Conservation (phyloP, 805 yeast genomes). For the Cyberlindnera euphorbiae region DNA sequence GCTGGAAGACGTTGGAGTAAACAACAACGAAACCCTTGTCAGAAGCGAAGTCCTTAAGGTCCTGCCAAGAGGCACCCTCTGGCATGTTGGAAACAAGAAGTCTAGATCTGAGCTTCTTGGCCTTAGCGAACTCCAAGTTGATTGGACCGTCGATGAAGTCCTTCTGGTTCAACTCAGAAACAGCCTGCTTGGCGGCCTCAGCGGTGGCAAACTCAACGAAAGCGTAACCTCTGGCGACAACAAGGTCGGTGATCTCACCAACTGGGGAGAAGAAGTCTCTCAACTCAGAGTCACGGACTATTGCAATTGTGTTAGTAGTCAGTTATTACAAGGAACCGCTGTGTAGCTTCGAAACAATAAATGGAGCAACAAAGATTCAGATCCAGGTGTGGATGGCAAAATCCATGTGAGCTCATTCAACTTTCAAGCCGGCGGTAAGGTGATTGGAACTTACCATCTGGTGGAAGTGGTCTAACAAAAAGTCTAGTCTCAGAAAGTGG, state of each 20-base stretch:
- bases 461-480: conserved; percentile 61
- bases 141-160: conserved; percentile 53
- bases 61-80: conserved; percentile 81
- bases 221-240: conserved; percentile 78
- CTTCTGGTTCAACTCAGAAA: conserved; percentile 69
- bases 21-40: conserved; percentile 66
- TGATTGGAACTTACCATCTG: conserved; percentile 34
- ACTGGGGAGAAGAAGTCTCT: conserved; percentile 62
- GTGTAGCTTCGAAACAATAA: too few relatives aligned
- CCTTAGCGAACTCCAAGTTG: conserved; percentile 38
- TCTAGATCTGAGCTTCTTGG: conserved; percentile 63
- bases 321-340: too few relatives aligned
- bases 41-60: conserved; percentile 83
- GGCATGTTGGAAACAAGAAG: conserved; percentile 67
- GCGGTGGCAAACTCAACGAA: conserved; percentile 79
- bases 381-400: too few relatives aligned
- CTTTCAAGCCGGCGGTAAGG: neutral
- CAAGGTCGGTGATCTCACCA: conserved; percentile 66
- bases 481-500: conserved; percentile 40
- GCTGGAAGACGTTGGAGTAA: conserved; percentile 44
- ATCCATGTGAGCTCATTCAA: too few relatives aligned
- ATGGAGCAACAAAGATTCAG: too few relatives aligned
- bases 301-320: conserved; percentile 8
- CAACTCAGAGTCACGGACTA: conserved; percentile 49
- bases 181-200: conserved; percentile 70